A percentile compares a stretch with the other conserved stretches of the same genome.
These are phyloP conservation scores for Xylariaceae sp. DNA, from an alignment of 2,329 filamentous ascomycete genomes.

Conservation along the genomic window DNA sequence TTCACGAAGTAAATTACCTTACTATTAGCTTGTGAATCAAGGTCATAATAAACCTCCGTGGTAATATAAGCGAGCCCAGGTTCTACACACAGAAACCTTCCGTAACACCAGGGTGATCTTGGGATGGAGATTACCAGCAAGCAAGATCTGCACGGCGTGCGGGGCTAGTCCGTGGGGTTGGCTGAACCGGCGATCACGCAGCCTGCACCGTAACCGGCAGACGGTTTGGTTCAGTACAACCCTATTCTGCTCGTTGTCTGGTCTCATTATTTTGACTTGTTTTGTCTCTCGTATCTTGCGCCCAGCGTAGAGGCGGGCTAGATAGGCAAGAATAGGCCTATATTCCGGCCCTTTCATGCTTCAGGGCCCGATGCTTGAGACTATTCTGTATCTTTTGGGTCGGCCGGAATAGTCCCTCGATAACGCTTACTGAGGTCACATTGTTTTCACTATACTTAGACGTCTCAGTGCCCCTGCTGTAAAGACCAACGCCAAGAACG, in stretches of 20 bases:
- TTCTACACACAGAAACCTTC: neutral
- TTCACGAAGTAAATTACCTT: neutral
- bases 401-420: neutral
- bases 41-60: neutral
- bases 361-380: neutral
- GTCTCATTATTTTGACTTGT: neutral
- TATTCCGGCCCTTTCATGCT: neutral
- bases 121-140: neutral
- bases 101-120: neutral
- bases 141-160: constrained; percentile 3
- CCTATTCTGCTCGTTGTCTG: neutral
- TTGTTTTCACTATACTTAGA: no score
- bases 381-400: neutral
- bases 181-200: constrained; percentile 1
- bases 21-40: neutral
- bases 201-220: neutral
- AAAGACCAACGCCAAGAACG: no score
- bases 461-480: no score
- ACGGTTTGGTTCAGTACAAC: neutral
- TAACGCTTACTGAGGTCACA: neutral
- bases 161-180: constrained; percentile 14
- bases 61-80: neutral
- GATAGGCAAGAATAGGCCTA: constrained; percentile 17
- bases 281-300: constrained; percentile 4
- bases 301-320: neutral